Base-by-base conservation (phyloP, 164 flowering plant genomes). In the Stephania yunnanensis region DNA sequence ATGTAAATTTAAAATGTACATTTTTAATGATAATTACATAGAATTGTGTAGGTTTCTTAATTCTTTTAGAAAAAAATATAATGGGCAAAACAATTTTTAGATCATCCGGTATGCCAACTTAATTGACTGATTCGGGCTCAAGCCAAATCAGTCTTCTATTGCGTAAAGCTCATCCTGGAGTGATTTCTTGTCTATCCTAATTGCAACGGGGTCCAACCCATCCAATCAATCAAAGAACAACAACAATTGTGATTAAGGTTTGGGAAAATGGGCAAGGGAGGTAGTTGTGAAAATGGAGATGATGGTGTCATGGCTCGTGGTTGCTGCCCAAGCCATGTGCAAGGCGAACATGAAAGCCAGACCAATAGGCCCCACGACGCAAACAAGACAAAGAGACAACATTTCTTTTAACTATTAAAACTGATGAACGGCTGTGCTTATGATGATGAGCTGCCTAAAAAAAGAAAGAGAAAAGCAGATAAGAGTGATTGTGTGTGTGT, bases 351-450 rank as follows among this genome's bases (percentile, higher is more conserved):
- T 71, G 63, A 48, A 50, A 19, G 4, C 20, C 44, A 42, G 2
- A 25, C 9, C 73, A 29, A 29, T 12, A 45, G 67, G 74, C 15
- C 67, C 66, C 67, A 72, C 46, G 74, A 72, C 20, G 48, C 61
- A 12, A 72, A 72, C 74, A 72, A 72, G 48, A 53, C 48, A 71
- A 25, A 7, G 13, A 52, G 22, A 71, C 73, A 72, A 72, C 0
- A 72, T 30, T 30, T 55, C 4, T 30, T 17, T 10, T 29, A 15
- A 15, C 12, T 53, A 71, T 53, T 53, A 45, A 30, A 71, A 71
- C 73, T 22, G 63, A 29, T 71, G 73, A 71, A 71, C 30, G 19
- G 73, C 64, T 71, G 65, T 71, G 64, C 22, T 71, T 4, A 50
- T 71, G 30, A 71, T 48, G 36, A 65, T 65, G 68, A 22, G 29